Conservation (phyloP, 768 basidiomycete genomes). For the Calocera viscosa region DNA sequence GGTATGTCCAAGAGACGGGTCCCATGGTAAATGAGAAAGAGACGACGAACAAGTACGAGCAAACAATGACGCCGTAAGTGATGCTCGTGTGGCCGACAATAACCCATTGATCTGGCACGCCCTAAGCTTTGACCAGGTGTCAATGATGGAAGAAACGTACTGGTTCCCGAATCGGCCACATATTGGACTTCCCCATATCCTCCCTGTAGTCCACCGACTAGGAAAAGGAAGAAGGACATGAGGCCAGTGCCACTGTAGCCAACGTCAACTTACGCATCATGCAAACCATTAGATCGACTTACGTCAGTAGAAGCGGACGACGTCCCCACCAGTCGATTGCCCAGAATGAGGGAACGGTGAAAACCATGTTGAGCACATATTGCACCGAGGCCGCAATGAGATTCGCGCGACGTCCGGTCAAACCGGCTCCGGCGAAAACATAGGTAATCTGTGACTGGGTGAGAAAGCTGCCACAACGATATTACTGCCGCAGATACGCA, state of each 20-base stretch:
- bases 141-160: not conserved
- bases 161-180: not conserved
- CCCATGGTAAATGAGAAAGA: constrained; percentile 39
- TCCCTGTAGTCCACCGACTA: constrained; percentile 65
- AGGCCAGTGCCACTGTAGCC: constrained; percentile 1
- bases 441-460: constrained; percentile 34
- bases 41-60: constrained; percentile 65
- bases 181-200: constrained; percentile 37
- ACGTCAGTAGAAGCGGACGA: constrained; percentile 53
- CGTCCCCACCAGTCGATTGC: constrained; percentile 69
- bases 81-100: constrained; percentile 42
- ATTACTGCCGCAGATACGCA: constrained; percentile 38
- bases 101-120: constrained; percentile 33
- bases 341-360: constrained; percentile 37
- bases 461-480: not conserved
- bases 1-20: constrained; percentile 50
- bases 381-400: constrained; percentile 63
- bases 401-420: constrained; percentile 60
- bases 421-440: constrained; percentile 64
- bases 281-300: constrained; percentile 34
- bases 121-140: not conserved
- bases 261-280: not conserved
- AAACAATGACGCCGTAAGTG: constrained; percentile 63
- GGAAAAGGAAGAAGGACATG: constrained; percentile 63
- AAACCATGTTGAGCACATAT: constrained; percentile 34